Evolutionary conservation across 2,329 filamentous ascomycete genomes (phyloP), one percentile per base, ranked within the genome.

Genomic region (Fusarium virguliforme): DNA sequence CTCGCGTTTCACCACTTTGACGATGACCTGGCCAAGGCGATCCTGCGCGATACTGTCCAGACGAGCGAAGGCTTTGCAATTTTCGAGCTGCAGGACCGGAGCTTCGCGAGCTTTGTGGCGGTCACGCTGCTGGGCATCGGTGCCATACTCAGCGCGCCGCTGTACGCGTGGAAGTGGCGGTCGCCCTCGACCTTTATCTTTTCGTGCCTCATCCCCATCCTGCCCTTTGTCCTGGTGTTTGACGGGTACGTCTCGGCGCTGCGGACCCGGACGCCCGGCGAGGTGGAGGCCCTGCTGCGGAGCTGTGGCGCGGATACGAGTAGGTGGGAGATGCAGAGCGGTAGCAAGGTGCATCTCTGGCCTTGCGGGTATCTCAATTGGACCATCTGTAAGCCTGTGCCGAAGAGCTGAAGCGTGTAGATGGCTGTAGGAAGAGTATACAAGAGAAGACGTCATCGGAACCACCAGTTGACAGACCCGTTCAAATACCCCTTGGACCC

Each of bases 1-100:
- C 83, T 94, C 3, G 88, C 91, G 1, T 95, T 95, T 75, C 92
- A 94, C 79, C 92, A 94, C 81, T 94, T 94, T 72, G 86, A 90
- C 67, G 90, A 94, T 74, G 80, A 81, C 4, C 79, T 90, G 18
- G 92, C 90, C 1, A 81, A 78, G 28, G 83, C 84, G 8, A 91
- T 94, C 32, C 78, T 95, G 34, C 83, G 83, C 58, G 89, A 92
- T 76, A 91, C 90, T 0, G 79, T 93, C 38, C 84, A 88, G 72
- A 92, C 88, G 0, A 87, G 88, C 58, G 86, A 92, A 67, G 91
- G 88, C 0, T 91, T 94, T 73, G 90, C 86, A 8, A 92, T 94
- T 65, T 90, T 94, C 68, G 92, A 94, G 80, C 85, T 94, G n/a
- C 91, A 94, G 78, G 89, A 91, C 71, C 88, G 92, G 34, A 84